Conservation (phyloP, 371 early-diverging fungal genomes). For the Mortierella sp. region DNA sequence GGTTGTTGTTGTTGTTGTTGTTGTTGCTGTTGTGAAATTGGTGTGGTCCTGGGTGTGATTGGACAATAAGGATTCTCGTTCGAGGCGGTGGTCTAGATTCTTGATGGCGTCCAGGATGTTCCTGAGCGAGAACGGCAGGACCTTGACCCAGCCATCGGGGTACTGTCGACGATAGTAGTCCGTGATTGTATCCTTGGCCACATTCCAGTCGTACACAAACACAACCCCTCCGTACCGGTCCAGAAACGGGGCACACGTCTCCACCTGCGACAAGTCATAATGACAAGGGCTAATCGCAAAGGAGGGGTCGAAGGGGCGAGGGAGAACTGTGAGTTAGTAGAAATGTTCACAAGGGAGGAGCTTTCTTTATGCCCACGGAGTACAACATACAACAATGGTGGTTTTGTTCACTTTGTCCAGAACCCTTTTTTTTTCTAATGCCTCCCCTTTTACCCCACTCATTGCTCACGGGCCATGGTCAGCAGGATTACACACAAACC, state of each 20-base stretch:
- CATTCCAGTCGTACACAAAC: conserved; percentile 59
- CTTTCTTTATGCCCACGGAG: not conserved
- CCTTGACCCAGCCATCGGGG: conserved; percentile 55
- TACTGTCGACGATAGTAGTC: conserved; percentile 55
- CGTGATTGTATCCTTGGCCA: conserved; percentile 50
- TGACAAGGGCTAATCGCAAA: conserved; percentile 45
- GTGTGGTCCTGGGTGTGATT: conserved; percentile 15
- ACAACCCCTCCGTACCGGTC: conserved; percentile 57
- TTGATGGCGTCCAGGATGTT: conserved; percentile 48
- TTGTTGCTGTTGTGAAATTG: not conserved
- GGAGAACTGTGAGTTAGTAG: too few species aligned
- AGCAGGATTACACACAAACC: conserved; percentile 4
- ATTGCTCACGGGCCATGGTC: conserved; percentile 20
- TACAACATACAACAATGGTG: too few species aligned
- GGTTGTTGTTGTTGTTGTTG: not conserved
- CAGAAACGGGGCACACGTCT: conserved; percentile 56
- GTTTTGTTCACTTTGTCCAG: not conserved
- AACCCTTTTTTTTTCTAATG: not conserved
- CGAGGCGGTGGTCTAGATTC: conserved; percentile 46
- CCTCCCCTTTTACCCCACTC: not conserved
- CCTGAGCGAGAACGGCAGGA: conserved; percentile 50
- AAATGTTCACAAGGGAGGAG: not conserved
- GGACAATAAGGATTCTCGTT: too few species aligned
- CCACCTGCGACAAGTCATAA: conserved; percentile 55
- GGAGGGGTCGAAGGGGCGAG: not conserved